These are phyloP conservation scores for Eucalyptus pauciflora DNA, from an alignment of 345 rosid genomes.

Conservation along the genomic window DNA sequence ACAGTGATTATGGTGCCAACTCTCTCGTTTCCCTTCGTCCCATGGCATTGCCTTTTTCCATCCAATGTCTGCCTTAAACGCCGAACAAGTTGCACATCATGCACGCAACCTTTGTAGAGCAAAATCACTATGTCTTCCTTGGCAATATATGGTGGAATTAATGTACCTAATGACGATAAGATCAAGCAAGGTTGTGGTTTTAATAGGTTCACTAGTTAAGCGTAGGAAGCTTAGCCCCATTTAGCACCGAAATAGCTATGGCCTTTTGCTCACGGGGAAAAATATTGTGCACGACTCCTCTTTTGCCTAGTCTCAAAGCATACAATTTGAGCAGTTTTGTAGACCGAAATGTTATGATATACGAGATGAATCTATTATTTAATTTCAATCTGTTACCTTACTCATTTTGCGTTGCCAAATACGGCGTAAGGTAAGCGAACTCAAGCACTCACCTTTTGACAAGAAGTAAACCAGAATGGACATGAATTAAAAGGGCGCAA, in stretches of 20 bases:
- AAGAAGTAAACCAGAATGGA: background rate
- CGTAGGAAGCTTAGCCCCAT: background rate
- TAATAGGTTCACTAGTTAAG: background rate
- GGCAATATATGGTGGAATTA: background rate
- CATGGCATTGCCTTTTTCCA: background rate
- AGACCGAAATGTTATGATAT: too few species aligned
- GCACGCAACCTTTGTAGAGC: background rate
- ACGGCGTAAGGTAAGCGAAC: background rate
- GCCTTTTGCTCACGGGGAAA: background rate
- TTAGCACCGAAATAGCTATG: background rate
- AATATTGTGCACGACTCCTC: background rate
- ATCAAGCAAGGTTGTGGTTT: background rate
- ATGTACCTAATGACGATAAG: background rate
- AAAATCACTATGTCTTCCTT: background rate
- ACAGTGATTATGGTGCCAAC: background rate
- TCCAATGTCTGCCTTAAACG: background rate
- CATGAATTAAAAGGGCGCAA: background rate
- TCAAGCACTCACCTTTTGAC: background rate
- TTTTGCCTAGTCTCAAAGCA: background rate
- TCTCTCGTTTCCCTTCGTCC: background rate
- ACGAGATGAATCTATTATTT: too few species aligned
- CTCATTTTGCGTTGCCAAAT: background rate
- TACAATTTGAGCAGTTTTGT: accelerated
- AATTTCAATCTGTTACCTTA: too few species aligned
- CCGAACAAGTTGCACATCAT: background rate